Base-by-base conservation (phyloP, 2,329 filamentous ascomycete species). In the Paraconiothyrium brasiliense region DNA sequence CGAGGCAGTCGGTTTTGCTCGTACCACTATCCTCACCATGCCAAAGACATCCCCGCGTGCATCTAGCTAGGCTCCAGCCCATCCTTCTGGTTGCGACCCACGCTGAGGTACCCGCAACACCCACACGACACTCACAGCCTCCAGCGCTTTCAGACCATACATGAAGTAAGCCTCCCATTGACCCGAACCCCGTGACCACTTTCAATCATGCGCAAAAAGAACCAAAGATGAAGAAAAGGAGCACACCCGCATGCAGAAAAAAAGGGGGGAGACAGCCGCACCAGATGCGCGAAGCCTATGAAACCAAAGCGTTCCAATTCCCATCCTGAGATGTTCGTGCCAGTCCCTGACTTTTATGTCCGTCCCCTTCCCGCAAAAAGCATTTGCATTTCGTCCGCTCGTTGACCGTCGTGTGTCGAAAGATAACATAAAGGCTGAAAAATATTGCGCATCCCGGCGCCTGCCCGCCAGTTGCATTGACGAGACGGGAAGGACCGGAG, bases 161-260 rank as follows among this genome's bases (percentile, higher is more conserved):
- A 55, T 27, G 35, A 48, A 37, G 24, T 37, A 54, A 52, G 47
- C 47, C 30, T 48, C 54, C 54, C 47, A 7, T 57, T 24, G 43
- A 35, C 6, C 54, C 54, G n/a, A 48, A 37, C 13, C n/a, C 44
- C 44, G 22, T 41, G 34, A 52, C 50, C 50, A 52, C 50, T 11
- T 16, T 43, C 43, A 57, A 39, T 48, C 54, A 62, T 62, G 60
- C 60, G 60, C 60, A 56, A 47, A 62, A 58, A 57, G 54, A 49
- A 59, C 35, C 14, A 54, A 57, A 54, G 49, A 60, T 37, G 50
- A 55, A 58, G 46, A 62, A 35, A 56, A 48, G 49, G 54, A 48
- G 44, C 39, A 76, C 75, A 75, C 73, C 75, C 68, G 70, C 74
- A 78, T 77, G 75, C 75, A 77, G 39, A 41, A 69, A 69, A 69